Evolutionary conservation across 2,329 filamentous ascomycete genomes (phyloP), one percentile per base, ranked within the genome.

Genomic region (Colletotrichum melonis): DNA sequence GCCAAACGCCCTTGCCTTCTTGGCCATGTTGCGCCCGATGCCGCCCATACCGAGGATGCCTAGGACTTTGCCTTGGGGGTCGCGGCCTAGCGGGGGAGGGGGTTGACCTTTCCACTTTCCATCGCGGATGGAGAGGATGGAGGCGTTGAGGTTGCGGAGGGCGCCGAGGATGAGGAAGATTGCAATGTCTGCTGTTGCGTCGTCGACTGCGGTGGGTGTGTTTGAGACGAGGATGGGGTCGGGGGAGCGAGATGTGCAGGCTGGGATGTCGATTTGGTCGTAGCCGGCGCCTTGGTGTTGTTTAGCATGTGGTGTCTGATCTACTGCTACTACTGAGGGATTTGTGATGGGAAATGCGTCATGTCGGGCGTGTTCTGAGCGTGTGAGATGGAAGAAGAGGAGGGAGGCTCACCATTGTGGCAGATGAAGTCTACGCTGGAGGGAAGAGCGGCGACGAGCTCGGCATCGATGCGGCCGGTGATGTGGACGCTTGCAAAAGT

Each of bases 31-130:
- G 46, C 92, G 86, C 0, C 95, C 94, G 74, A 97, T 97, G 2
- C 94, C 94, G 24, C 94, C 94, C 94, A 97, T 96, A 7, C 94
- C 94, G 54, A 97, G 81, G 73, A 97, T 95, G 0, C 94, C 94
- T 5, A 97, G 86, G 1, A 92, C 85, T 82, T 96, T 97, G 46
- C 93, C 93, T 81, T 93, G 87, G 1, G 94, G 94, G 78, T 97
- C 94, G 79, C 94, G 93, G 14, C 94, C 94, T 6, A 91, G 84
- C 0, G 91, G 87, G 1, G 89, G 87, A 7, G 85, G 81, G 3
- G 86, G 85, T 5, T 82, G 80, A 4, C 93, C 93, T 65, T 90
- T 88, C 92, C 93, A 97, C 70, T 90, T 84, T 1, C 92, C 91
- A 26, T 87, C 84, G 46, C 94, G 90, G 11, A 96, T 86, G 14